Conservation (phyloP, 257 asterid species). For the Ligustrum vulgare region DNA sequence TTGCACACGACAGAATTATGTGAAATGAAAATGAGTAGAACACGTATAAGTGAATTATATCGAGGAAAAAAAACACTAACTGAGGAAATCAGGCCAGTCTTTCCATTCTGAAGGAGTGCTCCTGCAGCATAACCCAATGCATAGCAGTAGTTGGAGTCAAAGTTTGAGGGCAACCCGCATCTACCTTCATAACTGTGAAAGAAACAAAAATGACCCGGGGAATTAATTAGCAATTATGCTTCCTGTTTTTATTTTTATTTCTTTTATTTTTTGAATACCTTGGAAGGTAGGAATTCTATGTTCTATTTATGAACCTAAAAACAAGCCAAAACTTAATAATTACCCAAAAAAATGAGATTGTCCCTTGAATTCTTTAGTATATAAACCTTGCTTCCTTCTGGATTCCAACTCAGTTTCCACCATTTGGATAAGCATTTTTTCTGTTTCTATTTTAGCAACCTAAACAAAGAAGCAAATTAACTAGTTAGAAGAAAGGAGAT, state of each 20-base stretch:
- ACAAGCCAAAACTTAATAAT: neutral
- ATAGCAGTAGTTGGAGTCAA: constrained; percentile 70
- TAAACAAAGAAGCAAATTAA: constrained; percentile 24
- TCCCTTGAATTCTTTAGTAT: constrained; percentile 75
- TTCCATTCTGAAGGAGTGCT: constrained; percentile 33
- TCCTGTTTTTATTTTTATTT: neutral
- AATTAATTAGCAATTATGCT: neutral
- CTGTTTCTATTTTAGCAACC: constrained; percentile 73
- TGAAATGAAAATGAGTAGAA: neutral
- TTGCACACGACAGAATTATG: neutral
- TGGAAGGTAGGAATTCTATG: neutral
- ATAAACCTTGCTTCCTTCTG: constrained; percentile 63
- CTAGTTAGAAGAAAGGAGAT: neutral
- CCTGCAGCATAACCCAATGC: constrained; percentile 59
- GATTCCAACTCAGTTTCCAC: constrained; percentile 88
- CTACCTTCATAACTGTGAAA: constrained; percentile 68
- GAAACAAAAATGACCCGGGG: constrained; percentile 3
- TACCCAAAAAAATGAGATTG: constrained; percentile 98
- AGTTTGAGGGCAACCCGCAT: constrained; percentile 94
- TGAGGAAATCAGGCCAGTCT: constrained; percentile 51
- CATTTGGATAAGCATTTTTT: constrained; percentile 98
- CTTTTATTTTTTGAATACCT: neutral
- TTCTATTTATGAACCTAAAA: neutral
- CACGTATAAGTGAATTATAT: neutral
- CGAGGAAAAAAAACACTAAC: constrained; percentile 32